phyloP scores from a whole-genome alignment of 2,329 filamentous ascomycete genomes.

The Coniella vitis region DNA sequence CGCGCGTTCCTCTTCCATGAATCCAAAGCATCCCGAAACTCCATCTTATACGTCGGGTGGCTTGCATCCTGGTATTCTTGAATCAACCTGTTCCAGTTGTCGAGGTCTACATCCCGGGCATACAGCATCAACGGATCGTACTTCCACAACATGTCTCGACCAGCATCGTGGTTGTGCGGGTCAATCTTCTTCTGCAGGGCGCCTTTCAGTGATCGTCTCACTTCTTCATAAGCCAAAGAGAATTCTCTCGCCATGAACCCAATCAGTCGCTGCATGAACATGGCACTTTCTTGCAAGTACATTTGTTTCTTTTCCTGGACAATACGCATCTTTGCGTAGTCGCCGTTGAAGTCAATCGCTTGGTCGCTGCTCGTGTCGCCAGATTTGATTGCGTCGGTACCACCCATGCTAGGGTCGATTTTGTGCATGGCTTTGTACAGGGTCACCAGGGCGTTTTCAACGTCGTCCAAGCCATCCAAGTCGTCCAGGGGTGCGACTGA shows the following conservation, averaged over 20 bases:
- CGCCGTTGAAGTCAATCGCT: slow-evolving; percentile 53
- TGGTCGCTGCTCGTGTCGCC: slow-evolving; percentile 42
- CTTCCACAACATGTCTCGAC: slow-evolving; percentile 72
- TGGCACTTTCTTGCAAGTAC: slow-evolving; percentile 68
- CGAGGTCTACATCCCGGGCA: slow-evolving; percentile 72
- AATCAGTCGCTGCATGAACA: slow-evolving; percentile 73
- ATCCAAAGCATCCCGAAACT: slow-evolving; percentile 70
- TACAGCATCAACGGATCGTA: slow-evolving; percentile 86
- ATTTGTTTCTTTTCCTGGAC: slow-evolving; percentile 91
- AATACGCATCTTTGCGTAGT: slow-evolving; percentile 85
- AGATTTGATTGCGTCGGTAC: slow-evolving; percentile 39
- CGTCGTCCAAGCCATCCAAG: slow-evolving; percentile 62
- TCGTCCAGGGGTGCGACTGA: slow-evolving; percentile 67
- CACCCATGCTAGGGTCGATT: slow-evolving; percentile 75
- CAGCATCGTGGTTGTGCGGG: slow-evolving; percentile 60
- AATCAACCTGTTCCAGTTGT: slow-evolving; percentile 75
- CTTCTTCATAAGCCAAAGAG: slow-evolving; percentile 64
- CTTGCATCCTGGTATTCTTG: slow-evolving; percentile 74
- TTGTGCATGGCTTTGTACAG: slow-evolving; percentile 90
- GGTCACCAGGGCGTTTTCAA: slow-evolving; percentile 70
- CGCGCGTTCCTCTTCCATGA: slow-evolving; percentile 75
- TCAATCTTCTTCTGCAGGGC: slow-evolving; percentile 63
- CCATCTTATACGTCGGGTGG: slow-evolving; percentile 69
- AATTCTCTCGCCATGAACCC: slow-evolving; percentile 80
- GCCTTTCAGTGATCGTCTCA: slow-evolving; percentile 56